A percentile compares a stretch with the other conserved stretches of the same genome.
Evolutionary conservation across 1,139 yeast genomes (phyloP).

Genomic region (Yarrowia galli): DNA sequence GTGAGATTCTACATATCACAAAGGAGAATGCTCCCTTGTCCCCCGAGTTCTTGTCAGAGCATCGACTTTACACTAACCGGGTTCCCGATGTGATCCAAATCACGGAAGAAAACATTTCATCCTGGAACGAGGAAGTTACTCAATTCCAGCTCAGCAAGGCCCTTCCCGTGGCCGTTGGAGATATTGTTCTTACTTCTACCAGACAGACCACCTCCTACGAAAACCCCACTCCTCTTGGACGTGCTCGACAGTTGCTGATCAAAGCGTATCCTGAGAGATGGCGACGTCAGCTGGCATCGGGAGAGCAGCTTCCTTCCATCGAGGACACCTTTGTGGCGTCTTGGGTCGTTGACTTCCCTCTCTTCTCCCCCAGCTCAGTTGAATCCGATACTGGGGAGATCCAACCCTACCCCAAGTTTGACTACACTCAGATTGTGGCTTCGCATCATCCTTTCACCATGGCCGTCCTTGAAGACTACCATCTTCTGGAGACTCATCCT

Average conservation of each 20-base stretch:
- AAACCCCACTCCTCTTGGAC: constrained; percentile 94
- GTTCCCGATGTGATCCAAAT: constrained; percentile 63
- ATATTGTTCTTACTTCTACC: constrained; percentile 75
- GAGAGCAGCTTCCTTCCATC: constrained; percentile 38
- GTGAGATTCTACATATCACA: constrained; percentile 74
- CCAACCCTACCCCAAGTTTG: constrained; percentile 67
- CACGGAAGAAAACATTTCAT: constrained; percentile 32
- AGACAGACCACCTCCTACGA: constrained; percentile 75
- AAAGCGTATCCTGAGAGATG: constrained; percentile 60
- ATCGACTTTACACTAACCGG: constrained; percentile 62
- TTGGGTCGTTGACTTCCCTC: constrained; percentile 92
- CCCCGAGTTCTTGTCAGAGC: constrained; percentile 55
- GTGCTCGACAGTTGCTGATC: constrained; percentile 77
- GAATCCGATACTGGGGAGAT: constrained; percentile 41
- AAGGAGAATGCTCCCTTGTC: constrained; percentile 55
- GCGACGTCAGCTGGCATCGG: constrained; percentile 52
- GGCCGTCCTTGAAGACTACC: constrained; percentile 77
- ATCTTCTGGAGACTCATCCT: constrained; percentile 61
- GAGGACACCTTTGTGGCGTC: constrained; percentile 63
- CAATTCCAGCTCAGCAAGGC: constrained; percentile 14
- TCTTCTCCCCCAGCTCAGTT: constrained; percentile 74
- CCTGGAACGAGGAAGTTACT: constrained; percentile 27
- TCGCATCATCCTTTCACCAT: constrained; percentile 98
- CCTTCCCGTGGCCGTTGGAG: constrained; percentile 62
- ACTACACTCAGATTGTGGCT: constrained; percentile 59